Evolutionary conservation across 768 basidiomycete species (phyloP), one percentile per base, ranked within the genome.

Genomic region (Tremella fuciformis): DNA sequence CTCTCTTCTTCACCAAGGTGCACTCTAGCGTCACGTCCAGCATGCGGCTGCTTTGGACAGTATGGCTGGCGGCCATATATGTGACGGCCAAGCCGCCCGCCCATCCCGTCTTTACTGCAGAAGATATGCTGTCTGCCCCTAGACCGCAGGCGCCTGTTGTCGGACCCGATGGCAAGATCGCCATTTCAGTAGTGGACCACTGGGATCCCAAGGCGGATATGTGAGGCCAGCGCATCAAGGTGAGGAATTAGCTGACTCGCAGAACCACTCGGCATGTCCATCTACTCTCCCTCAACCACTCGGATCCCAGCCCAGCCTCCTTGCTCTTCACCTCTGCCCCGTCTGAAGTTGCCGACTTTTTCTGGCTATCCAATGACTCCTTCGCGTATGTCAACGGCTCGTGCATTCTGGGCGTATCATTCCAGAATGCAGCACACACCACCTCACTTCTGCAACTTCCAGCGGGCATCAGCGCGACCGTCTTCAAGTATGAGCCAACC

Each of bases 101-200:
- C 11, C 29, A 34, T 34, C 29, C 29, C 29, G 11, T 34, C 29
- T 62, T 72, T 53, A 66, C 68, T 1, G 65, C 69, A 1, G 53
- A 67, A 50, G 72, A 76, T 48, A 69, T 76, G 71, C 59, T 76
- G 8, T 37, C 65, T 0, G 59, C 73, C 2, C 70, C 70, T 34
- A 44, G 70, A 44, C 67, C 70, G 0, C 66, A 71, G 34, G 58
- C 64, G 9, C 59, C 67, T 9, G 62, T 68, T 8, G 53, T 60
- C 16, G 63, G 55, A 40, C 67, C 70, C 4, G 57, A 55, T 50
- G 53, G 61, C 7, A 11, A 19, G 8, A 53, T 55, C 18, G 66
- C 67, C 1, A 22, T 71, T 3, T 62, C 63, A 4, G 57, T 66
- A 6, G 67, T 71, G 0, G 67, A 69, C 41, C 57, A 63, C 24